phyloP scores from a whole-genome alignment of 2,329 filamentous ascomycete species.

The Hymenoscyphus fructigenus region DNA sequence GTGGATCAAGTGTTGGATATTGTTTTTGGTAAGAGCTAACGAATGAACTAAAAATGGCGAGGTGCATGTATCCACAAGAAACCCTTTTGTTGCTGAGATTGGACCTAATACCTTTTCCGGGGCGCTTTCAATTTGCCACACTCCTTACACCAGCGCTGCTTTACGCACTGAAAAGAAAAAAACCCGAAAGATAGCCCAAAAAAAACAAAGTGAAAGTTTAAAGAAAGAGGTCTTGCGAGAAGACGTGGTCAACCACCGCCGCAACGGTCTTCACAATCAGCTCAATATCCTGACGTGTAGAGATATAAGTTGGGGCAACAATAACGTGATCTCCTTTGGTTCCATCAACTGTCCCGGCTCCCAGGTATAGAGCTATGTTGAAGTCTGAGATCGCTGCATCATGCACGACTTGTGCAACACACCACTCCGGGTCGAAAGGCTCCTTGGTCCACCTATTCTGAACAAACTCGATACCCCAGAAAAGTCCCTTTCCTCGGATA shows the following conservation, averaged over 20 bases:
- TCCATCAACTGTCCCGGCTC: slow-evolving; percentile 55
- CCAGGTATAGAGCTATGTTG: slow-evolving; percentile 59
- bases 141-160: not conserved
- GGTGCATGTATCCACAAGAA: slow-evolving; percentile 1
- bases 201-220: not conserved
- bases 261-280: slow-evolving; percentile 48
- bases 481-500: slow-evolving; percentile 59
- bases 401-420: slow-evolving; percentile 49
- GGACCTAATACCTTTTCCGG: not conserved
- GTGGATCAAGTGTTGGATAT: not conserved
- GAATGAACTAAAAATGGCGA: not conserved
- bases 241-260: slow-evolving; percentile 28
- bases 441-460: slow-evolving; percentile 49
- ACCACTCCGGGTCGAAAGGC: slow-evolving; percentile 45
- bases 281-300: slow-evolving; percentile 52
- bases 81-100: not conserved
- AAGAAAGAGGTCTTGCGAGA: slow-evolving; percentile 11
- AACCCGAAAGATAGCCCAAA: not conserved
- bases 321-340: slow-evolving; percentile 61
- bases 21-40: not conserved
- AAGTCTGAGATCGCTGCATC: slow-evolving; percentile 44
- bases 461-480: slow-evolving; percentile 58
- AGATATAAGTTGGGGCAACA: slow-evolving; percentile 59
- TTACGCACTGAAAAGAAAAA: not conserved
- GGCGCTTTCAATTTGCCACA: not conserved